These are phyloP conservation scores for Xylaria sp. DNA, from an alignment of 2,329 filamentous ascomycete species.

Conservation along the genomic window DNA sequence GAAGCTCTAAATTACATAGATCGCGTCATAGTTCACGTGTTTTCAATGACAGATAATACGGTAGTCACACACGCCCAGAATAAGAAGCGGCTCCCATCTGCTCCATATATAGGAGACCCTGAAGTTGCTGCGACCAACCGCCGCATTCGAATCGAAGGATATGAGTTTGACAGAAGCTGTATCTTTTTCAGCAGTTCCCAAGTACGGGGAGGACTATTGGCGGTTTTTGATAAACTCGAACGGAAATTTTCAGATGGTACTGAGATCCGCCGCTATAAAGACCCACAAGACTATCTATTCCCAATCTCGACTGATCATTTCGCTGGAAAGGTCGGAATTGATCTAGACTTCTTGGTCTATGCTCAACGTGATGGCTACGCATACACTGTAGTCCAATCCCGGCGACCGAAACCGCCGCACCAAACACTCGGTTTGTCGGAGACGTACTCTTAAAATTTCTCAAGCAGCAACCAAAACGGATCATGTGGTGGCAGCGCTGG, in stretches of 20 bases:
- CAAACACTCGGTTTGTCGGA: too few species aligned
- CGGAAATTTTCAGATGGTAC: conserved; percentile 9
- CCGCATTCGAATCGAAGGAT: conserved; percentile 1
- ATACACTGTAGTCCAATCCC: too few species aligned
- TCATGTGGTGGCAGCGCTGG: too few species aligned
- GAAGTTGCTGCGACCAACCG: background rate
- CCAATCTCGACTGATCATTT: too few species aligned
- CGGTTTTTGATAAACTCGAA: conserved; percentile 27
- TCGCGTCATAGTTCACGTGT: conserved; percentile 24
- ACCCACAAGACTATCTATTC: too few species aligned
- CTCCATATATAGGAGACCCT: too few species aligned
- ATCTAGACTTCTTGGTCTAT: conserved; percentile 18
- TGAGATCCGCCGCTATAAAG: too few species aligned
- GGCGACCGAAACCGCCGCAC: too few species aligned
- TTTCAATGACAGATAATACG: background rate
- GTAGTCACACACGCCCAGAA: conserved; percentile 16
- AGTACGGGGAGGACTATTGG: background rate
- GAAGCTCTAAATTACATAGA: background rate
- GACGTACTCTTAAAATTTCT: too few species aligned
- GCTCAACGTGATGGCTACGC: background rate
- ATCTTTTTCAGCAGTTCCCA: conserved; percentile 12
- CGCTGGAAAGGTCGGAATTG: background rate
- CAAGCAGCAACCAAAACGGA: too few species aligned
- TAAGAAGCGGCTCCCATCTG: too few species aligned
- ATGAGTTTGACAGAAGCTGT: conserved; percentile 15